phyloP scores from a whole-genome alignment of 2,329 filamentous ascomycete species.

The Nigrospora osmanthi region DNA sequence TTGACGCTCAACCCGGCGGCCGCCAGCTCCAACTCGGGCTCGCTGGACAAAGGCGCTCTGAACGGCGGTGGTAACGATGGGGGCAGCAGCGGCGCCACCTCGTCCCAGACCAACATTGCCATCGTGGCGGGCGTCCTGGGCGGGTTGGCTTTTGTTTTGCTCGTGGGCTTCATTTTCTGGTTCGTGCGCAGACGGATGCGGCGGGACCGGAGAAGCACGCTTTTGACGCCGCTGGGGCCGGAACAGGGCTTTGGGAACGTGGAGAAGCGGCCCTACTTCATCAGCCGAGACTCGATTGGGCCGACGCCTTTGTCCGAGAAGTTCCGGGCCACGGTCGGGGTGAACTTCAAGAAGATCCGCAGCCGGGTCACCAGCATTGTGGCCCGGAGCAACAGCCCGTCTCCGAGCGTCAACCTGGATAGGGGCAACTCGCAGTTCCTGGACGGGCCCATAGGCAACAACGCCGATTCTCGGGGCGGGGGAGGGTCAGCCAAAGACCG shows the following conservation, averaged over 20 bases:
- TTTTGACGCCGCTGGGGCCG: conserved; percentile 35
- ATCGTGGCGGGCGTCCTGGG: conserved; percentile 46
- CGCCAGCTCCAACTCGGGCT: neutral
- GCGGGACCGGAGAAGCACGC: conserved; percentile 36
- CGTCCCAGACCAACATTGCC: conserved; percentile 26
- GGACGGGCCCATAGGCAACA: conserved; percentile 18
- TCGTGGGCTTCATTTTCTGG: conserved; percentile 43
- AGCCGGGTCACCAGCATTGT: conserved; percentile 23
- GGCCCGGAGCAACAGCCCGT: conserved; percentile 21
- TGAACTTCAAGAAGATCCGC: conserved; percentile 25
- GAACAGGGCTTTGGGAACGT: conserved; percentile 11
- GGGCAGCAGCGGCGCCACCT: conserved; percentile 7
- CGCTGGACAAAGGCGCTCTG: neutral
- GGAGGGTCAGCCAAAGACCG: conserved; percentile 25
- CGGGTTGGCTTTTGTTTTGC: conserved; percentile 33
- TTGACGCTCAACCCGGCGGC: neutral
- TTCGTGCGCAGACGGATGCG: conserved; percentile 35
- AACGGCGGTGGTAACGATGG: neutral
- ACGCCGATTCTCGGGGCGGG: conserved; percentile 7
- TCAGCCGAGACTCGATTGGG: conserved; percentile 38
- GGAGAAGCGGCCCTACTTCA: conserved; percentile 26
- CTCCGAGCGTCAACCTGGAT: conserved; percentile 39
- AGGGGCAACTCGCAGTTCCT: conserved; percentile 46
- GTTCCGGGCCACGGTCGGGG: conserved; percentile 29
- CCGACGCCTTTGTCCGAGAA: conserved; percentile 37